Percentiles rank a stretch among this genome's conserved stretches.
phyloP scores from a whole-genome alignment of 2,329 filamentous ascomycete genomes.

The Lachnellula arida region DNA sequence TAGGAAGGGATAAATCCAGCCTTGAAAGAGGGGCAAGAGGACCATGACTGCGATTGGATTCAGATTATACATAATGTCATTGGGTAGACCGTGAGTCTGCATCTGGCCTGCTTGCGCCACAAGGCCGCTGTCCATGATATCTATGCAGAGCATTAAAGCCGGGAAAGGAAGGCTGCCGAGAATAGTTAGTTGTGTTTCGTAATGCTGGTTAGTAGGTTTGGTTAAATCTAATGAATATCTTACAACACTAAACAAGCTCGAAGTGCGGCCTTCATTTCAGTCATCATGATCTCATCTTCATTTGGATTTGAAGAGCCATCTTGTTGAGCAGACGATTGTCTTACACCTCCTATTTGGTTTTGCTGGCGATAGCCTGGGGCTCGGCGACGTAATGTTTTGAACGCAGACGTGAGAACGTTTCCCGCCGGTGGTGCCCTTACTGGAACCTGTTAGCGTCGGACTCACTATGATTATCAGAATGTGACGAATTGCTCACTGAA shows the following conservation, averaged over 20 bases:
- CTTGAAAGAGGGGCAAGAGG: slow-evolving; percentile 45
- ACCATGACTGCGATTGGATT: slow-evolving; percentile 55
- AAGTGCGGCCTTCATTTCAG: too few species aligned
- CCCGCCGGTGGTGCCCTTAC: too few species aligned
- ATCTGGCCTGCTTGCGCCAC: slow-evolving; percentile 49
- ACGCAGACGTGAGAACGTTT: too few species aligned
- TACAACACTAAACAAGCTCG: too few species aligned
- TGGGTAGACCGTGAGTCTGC: slow-evolving; percentile 48
- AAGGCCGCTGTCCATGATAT: slow-evolving; percentile 60
- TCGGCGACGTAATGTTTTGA: too few species aligned
- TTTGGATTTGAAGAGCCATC: too few species aligned
- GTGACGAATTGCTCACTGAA: not conserved
- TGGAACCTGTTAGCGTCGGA: too few species aligned
- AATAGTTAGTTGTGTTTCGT: not conserved
- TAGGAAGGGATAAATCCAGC: slow-evolving; percentile 54
- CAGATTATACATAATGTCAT: slow-evolving; percentile 55
- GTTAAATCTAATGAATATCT: too few species aligned
- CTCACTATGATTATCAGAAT: not conserved
- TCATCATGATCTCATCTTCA: too few species aligned
- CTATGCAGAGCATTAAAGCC: slow-evolving; percentile 51
- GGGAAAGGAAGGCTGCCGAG: slow-evolving; percentile 51
- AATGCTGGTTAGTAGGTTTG: not conserved
- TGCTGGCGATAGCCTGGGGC: too few species aligned
- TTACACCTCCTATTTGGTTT: too few species aligned
- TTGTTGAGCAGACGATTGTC: too few species aligned